These are phyloP conservation scores for Daedalea quercina DNA, from an alignment of 768 basidiomycete genomes.

Conservation along the genomic window DNA sequence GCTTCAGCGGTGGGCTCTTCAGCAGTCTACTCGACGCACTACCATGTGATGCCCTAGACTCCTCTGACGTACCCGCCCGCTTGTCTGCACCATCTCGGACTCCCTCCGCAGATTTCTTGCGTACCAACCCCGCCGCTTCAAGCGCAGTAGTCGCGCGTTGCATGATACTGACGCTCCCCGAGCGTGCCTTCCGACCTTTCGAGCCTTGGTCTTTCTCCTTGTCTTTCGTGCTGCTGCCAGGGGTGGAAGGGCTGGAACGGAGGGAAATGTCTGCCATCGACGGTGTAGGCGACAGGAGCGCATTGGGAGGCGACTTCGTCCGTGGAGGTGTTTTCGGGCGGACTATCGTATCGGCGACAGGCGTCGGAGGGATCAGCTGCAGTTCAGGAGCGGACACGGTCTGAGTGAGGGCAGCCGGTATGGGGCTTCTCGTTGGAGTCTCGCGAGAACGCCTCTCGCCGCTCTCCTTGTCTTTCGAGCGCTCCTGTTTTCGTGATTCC, in stretches of 20 bases:
- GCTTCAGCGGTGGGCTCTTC: slow-evolving; percentile 61
- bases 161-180: slow-evolving; percentile 93
- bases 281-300: slow-evolving; percentile 46
- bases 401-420: slow-evolving; percentile 21
- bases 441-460: background rate
- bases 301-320: slow-evolving; percentile 26
- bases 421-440: slow-evolving; percentile 4
- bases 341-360: slow-evolving; percentile 36
- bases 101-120: slow-evolving; percentile 76
- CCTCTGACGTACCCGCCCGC: slow-evolving; percentile 37
- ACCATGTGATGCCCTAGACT: slow-evolving; percentile 59
- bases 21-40: slow-evolving; percentile 58
- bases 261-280: slow-evolving; percentile 44
- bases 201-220: slow-evolving; percentile 41
- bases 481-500: slow-evolving; percentile 5
- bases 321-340: slow-evolving; percentile 51
- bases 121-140: slow-evolving; percentile 77
- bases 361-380: slow-evolving; percentile 73
- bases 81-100: slow-evolving; percentile 57
- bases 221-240: slow-evolving; percentile 54
- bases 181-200: slow-evolving; percentile 53
- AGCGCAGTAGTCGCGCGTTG: slow-evolving; percentile 90
- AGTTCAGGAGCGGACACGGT: slow-evolving; percentile 50
- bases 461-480: slow-evolving; percentile 3
- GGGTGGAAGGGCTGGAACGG: slow-evolving; percentile 65